These are phyloP conservation scores for Boletus rex-veris DNA, from an alignment of 768 basidiomycete species.

Conservation along the genomic window DNA sequence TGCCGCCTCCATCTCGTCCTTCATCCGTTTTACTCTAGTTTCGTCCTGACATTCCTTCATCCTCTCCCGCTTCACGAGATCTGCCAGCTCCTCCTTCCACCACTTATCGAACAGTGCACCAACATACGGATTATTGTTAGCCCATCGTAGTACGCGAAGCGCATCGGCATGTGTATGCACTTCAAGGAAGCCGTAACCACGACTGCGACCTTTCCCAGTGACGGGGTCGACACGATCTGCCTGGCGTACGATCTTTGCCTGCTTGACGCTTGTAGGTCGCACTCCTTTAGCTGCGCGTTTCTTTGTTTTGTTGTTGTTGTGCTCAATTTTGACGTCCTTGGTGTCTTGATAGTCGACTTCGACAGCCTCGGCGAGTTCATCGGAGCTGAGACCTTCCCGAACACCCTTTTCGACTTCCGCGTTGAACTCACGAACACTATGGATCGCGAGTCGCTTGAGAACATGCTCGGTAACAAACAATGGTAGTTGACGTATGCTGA, in stretches of 20 bases:
- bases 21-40: slow-evolving; percentile 53
- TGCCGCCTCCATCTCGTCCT: slow-evolving; percentile 45
- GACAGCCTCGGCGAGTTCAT: slow-evolving; percentile 60
- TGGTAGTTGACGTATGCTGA: slow-evolving; percentile 92
- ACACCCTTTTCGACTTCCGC: slow-evolving; percentile 63
- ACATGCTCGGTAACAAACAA: slow-evolving; percentile 85
- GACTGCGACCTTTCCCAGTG: slow-evolving; percentile 82
- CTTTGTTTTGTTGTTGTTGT: slow-evolving; percentile 22
- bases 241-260: slow-evolving; percentile 90
- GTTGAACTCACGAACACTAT: slow-evolving; percentile 78
- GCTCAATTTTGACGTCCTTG: slow-evolving; percentile 25
- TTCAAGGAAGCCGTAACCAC: slow-evolving; percentile 96
- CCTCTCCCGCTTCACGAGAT: slow-evolving; percentile 55
- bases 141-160: slow-evolving; percentile 86
- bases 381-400: slow-evolving; percentile 59
- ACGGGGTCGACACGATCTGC: slow-evolving; percentile 84
- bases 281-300: slow-evolving; percentile 23
- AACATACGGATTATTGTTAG: slow-evolving; percentile 81
- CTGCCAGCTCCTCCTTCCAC: slow-evolving; percentile 79
- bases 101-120: slow-evolving; percentile 66
- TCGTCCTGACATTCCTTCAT: slow-evolving; percentile 45
- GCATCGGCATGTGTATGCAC: slow-evolving; percentile 86
- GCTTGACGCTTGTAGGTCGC: slow-evolving; percentile 59
- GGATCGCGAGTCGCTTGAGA: slow-evolving; percentile 81
- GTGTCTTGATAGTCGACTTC: slow-evolving; percentile 27